These are phyloP conservation scores for Sonneratia caseolaris DNA, from an alignment of 345 rosid genomes.

Conservation along the genomic window DNA sequence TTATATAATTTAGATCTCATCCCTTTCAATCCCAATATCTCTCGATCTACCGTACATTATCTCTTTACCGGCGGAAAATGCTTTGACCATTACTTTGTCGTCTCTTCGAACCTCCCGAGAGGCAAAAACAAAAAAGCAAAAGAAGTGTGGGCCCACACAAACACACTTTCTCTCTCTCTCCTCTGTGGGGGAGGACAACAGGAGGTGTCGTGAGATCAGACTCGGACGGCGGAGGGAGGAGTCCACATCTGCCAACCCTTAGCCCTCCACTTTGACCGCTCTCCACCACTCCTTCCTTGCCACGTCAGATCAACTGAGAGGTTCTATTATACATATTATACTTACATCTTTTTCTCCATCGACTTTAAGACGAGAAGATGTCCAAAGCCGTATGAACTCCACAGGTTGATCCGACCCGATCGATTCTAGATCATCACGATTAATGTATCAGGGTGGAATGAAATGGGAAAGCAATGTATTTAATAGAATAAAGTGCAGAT, in stretches of 20 bases:
- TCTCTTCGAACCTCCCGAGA: neutral
- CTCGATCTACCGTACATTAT: too few species aligned
- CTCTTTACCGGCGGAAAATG: too few species aligned
- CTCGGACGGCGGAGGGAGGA: neutral
- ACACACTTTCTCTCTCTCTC: neutral
- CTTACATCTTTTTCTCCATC: neutral
- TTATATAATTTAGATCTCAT: too few species aligned
- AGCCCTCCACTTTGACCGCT: conserved; percentile 5
- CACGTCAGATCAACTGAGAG: neutral
- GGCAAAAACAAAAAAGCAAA: neutral
- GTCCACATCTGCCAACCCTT: conserved; percentile 4
- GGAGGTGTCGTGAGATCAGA: neutral
- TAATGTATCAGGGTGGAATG: too few species aligned
- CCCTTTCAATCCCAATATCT: too few species aligned
- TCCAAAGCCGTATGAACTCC: too few species aligned
- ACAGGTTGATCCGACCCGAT: too few species aligned
- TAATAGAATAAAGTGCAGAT: too few species aligned
- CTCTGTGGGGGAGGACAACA: neutral
- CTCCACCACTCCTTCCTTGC: neutral
- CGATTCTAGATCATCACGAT: too few species aligned
- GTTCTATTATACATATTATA: neutral
- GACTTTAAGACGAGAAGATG: too few species aligned
- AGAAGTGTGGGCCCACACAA: neutral
- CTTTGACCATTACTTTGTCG: conserved; percentile 16
- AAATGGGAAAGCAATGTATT: too few species aligned